A percentile compares a stretch with the other conserved stretches of the same genome.
Evolutionary conservation across 495 filamentous ascomycete species (phyloP).

Genomic region (Neurospora tetrasperma): DNA sequence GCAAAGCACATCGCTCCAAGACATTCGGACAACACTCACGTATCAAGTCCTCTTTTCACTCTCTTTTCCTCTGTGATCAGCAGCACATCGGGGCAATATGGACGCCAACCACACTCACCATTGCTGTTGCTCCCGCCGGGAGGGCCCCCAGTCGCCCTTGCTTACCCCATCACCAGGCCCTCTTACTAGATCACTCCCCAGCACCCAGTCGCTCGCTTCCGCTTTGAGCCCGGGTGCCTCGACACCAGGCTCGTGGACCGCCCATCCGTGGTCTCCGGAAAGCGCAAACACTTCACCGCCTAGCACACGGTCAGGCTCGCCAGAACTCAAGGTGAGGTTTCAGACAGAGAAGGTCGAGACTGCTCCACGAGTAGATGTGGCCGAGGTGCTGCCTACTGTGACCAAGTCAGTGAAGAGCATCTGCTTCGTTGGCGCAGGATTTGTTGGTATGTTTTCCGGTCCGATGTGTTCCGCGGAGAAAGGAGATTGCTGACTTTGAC

Average conservation of each 20-base stretch:
- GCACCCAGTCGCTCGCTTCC: conserved; percentile 18
- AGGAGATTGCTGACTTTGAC: not conserved
- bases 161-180: not conserved
- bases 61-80: not conserved
- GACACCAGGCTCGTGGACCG: conserved; percentile 16
- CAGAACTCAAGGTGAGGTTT: conserved; percentile 11
- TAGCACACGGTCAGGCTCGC: conserved; percentile 14
- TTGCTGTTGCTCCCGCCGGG: not conserved
- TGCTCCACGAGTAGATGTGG: conserved; percentile 3
- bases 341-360: conserved; percentile 1
- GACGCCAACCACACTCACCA: not conserved
- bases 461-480: not conserved
- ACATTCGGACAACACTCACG: not conserved
- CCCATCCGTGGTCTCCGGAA: conserved; percentile 10
- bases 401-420: conserved; percentile 35
- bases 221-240: conserved; percentile 12
- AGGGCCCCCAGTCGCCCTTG: not conserved
- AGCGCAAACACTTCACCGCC: conserved; percentile 18
- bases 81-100: not conserved
- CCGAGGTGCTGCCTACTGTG: not conserved
- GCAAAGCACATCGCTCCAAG: not conserved
- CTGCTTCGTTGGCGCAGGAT: conserved; percentile 26
- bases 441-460: conserved; percentile 17
- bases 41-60: not conserved
- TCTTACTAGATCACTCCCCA: conserved; percentile 13